phyloP scores from a whole-genome alignment of 2,329 filamentous ascomycete genomes.

The Chlorencoelia australis region DNA sequence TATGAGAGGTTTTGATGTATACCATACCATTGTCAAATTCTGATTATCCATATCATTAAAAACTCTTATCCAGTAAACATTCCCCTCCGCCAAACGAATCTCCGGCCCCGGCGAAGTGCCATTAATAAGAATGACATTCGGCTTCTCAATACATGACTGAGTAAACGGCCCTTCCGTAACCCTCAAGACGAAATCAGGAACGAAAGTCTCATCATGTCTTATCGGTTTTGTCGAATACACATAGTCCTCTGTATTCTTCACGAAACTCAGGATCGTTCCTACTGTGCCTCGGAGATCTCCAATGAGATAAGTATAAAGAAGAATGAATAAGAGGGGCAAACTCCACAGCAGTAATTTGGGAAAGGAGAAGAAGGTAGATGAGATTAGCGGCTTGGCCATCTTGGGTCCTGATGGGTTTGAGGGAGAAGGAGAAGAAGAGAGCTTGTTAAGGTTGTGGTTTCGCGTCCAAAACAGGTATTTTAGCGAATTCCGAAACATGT shows the following conservation, averaged over 20 bases:
- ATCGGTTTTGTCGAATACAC: neutral
- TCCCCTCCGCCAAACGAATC: constrained; percentile 32
- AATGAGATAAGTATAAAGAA: constrained; percentile 1
- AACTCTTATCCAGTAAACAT: constrained; percentile 39
- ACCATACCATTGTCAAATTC: constrained; percentile 39
- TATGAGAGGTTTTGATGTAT: neutral
- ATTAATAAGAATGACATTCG: constrained; percentile 35
- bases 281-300: neutral
- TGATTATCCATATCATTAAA: constrained; percentile 39
- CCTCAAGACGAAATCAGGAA: constrained; percentile 31
- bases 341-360: constrained; percentile 2
- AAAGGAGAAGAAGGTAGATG: constrained; percentile 2
- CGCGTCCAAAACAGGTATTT: no score
- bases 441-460: no score
- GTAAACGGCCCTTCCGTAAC: constrained; percentile 29
- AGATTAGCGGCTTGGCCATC: neutral
- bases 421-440: no score
- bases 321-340: constrained; percentile 1
- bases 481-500: no score
- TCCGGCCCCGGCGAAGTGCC: constrained; percentile 37
- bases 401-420: no score
- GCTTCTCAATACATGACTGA: constrained; percentile 28
- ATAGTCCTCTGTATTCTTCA: neutral
- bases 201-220: constrained; percentile 7
- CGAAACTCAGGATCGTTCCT: neutral